These are phyloP conservation scores for Kokia cookei DNA, from an alignment of 441 rosid species.

Conservation along the genomic window DNA sequence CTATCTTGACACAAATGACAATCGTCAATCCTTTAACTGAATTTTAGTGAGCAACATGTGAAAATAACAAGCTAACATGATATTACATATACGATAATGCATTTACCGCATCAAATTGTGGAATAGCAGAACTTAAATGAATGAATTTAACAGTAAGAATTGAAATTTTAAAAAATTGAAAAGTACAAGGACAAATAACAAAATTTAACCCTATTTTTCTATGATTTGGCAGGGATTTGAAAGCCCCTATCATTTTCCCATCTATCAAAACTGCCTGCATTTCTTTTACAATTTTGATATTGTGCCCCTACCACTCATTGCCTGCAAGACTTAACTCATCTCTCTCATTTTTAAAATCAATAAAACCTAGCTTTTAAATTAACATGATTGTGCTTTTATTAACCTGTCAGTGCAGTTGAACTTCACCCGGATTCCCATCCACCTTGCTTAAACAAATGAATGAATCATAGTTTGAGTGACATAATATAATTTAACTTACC, in stretches of 20 bases:
- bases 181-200: too few relatives aligned
- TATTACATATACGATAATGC: too few relatives aligned
- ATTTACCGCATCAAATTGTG: too few relatives aligned
- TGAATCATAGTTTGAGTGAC: background rate
- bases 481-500: background rate
- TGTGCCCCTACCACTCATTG: constrained; percentile 57
- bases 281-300: constrained; percentile 23
- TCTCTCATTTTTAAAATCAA: background rate
- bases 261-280: constrained; percentile 23
- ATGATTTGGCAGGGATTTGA: constrained; percentile 42
- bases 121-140: too few relatives aligned
- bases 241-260: constrained; percentile 25
- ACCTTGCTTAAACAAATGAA: constrained; percentile 4
- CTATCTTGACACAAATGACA: too few relatives aligned
- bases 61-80: too few relatives aligned
- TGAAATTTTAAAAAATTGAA: too few relatives aligned
- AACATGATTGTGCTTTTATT: background rate
- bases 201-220: too few relatives aligned
- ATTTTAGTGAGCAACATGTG: too few relatives aligned
- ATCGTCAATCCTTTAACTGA: too few relatives aligned
- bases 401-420: background rate
- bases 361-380: too few relatives aligned
- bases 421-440: background rate
- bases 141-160: too few relatives aligned
- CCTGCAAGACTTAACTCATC: constrained; percentile 20